Evolutionary conservation across 352 stramenopile species (phyloP), one percentile per base, ranked within the genome.

Genomic region (Blastocystis sp.): DNA sequence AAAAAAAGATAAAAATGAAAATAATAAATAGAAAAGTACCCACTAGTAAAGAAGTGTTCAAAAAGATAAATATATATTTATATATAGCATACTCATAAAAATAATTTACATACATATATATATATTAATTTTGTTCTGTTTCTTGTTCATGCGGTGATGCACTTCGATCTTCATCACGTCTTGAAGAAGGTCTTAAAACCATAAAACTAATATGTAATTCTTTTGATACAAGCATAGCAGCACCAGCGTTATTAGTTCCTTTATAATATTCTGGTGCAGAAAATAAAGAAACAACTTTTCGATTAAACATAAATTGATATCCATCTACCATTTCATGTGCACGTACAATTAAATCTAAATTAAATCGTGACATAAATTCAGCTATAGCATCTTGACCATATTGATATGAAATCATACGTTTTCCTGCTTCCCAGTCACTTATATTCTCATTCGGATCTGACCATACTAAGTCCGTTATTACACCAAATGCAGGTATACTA

Each of bases 241-340:
- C 83, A 32, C 88, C 90, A n/a, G 89, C 88, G 69, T 99, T 99
- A 71, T 98, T 90, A 69, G 98, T 98, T 75, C 96, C 88, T 52
- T 93, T 93, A 73, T 91, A 99, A 71, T 99, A 99, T 73, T 99
- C 98, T 7, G 92, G 91, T 7, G 92, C 92, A 13, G 86, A 96
- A 69, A 98, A 99, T 47, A 99, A 81, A n/a, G 92, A 98, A 7
- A 98, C 91, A 30, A 98, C 79, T 69, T 94, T 91, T 44, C 90
- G 80, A 23, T 84, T 79, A 1, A 91, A 89, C 68, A 97, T 96
- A 73, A 98, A 98, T 73, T 98, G 88, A 75, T 99, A 98, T 33
- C 92, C 92, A 70, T 99, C 92, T 64, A 94, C 93, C 4, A 97
- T 90, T 72, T 99, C 90, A 73, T 98, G 92, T 21, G 88, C 92